Evolutionary conservation across 2,329 filamentous ascomycete species (phyloP).

Genomic region (Cladosporium sp.): DNA sequence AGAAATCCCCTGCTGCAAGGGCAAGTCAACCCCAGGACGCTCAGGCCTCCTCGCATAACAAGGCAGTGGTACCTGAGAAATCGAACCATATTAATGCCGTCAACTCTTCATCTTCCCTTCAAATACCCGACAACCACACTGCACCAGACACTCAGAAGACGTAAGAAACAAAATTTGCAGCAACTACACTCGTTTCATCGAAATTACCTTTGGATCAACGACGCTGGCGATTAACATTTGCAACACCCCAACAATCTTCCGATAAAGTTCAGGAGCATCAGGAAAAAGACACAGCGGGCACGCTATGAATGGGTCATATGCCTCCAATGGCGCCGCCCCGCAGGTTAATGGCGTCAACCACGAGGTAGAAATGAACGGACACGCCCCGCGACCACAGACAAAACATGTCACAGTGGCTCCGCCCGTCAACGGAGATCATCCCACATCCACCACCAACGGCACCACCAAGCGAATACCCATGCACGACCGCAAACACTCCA

Average conservation of each 20-base stretch:
- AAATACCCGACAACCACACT: background rate
- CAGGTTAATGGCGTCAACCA: conserved; percentile 4
- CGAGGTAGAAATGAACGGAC: conserved; percentile 3
- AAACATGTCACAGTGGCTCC: conserved; percentile 11
- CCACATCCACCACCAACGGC: background rate
- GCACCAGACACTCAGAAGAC: background rate
- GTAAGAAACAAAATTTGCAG: background rate
- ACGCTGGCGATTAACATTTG: too few species aligned
- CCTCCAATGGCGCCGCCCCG: conserved; percentile 10
- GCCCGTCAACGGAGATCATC: background rate
- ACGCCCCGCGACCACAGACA: conserved; percentile 4
- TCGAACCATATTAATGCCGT: conserved; percentile 9
- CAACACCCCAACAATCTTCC: background rate
- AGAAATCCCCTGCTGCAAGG: background rate
- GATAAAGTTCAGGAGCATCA: background rate
- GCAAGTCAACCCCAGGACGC: conserved; percentile 6
- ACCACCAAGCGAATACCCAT: conserved; percentile 10
- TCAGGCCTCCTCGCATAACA: background rate
- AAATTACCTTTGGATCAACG: too few species aligned
- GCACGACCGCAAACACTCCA: conserved; percentile 34
- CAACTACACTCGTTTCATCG: background rate
- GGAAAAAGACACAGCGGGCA: conserved; percentile 2
- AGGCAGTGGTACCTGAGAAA: background rate
- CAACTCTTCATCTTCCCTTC: background rate
- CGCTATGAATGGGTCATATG: conserved; percentile 11